phyloP scores from a whole-genome alignment of 495 filamentous ascomycete species.

The Aspergillus heteromorphus region DNA sequence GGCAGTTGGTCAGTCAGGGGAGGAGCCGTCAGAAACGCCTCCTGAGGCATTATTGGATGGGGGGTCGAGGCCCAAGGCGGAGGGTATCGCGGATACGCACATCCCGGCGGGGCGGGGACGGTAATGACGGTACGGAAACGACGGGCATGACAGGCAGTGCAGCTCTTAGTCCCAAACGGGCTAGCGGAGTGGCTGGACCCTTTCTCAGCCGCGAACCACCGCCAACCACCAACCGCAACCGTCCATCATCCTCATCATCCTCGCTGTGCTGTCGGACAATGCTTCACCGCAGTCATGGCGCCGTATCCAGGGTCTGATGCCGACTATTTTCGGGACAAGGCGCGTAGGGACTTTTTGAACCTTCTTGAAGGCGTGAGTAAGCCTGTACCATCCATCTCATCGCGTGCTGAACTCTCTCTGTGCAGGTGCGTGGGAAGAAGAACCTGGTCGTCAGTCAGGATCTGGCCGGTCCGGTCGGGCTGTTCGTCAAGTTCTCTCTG shows the following conservation, averaged over 20 bases:
- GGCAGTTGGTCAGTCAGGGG: constrained; percentile 18
- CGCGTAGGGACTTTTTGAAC: constrained; percentile 76
- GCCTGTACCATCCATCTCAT: constrained; percentile 17
- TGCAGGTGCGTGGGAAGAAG: constrained; percentile 94
- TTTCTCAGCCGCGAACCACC: constrained; percentile 5
- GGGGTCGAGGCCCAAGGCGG: constrained; percentile 11
- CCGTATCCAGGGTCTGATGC: constrained; percentile 73
- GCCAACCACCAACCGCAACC: constrained; percentile 10
- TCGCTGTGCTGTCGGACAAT: constrained; percentile 11
- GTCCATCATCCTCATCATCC: constrained; percentile 4
- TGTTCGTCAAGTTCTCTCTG: constrained; percentile 89
- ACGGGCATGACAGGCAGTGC: constrained; percentile 5
- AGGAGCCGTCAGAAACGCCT: constrained; percentile 16
- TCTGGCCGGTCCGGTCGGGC: constrained; percentile 80
- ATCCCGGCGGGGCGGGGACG: no score
- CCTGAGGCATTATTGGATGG: constrained; percentile 13
- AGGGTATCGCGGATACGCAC: constrained; percentile 6
- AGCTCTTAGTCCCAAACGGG: constrained; percentile 13
- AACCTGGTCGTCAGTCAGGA: constrained; percentile 90
- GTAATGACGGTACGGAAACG: constrained; percentile 19
- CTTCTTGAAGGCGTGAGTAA: constrained; percentile 88
- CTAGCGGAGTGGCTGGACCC: constrained; percentile 15
- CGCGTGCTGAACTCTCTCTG: constrained; percentile 20
- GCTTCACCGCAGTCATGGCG: constrained; percentile 41
- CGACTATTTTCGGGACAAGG: constrained; percentile 74